Conservation (phyloP, 192 early-diverging fungal species). For the Jimgerdemannia lactiflua region DNA sequence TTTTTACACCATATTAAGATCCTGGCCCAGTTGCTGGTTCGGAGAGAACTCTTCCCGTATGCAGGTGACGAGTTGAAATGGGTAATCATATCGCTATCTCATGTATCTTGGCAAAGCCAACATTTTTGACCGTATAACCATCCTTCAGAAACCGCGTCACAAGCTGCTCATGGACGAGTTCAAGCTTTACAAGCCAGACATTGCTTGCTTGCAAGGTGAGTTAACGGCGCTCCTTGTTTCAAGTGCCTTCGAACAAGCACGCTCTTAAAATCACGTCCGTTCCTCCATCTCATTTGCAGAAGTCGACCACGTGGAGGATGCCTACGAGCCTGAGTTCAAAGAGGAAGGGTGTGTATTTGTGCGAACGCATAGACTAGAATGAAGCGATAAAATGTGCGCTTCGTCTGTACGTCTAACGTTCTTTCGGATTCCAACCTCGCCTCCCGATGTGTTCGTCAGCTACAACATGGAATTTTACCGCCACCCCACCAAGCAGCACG, state of each 20-base stretch:
- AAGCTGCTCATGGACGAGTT: slow-evolving; percentile 32
- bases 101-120: too few species aligned
- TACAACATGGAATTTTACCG: slow-evolving; percentile 15
- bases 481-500: slow-evolving; percentile 30
- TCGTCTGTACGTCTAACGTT: too few species aligned
- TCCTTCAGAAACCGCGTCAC: slow-evolving; percentile 32
- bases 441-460: not conserved
- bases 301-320: slow-evolving; percentile 29
- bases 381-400: not conserved
- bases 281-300: slow-evolving; percentile 16
- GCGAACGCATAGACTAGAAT: too few species aligned
- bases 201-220: slow-evolving; percentile 34
- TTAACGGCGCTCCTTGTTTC: too few species aligned
- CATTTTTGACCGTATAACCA: too few species aligned
- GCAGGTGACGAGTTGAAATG: slow-evolving; percentile 34
- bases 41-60: slow-evolving; percentile 30
- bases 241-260: too few species aligned
- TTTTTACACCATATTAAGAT: too few species aligned
- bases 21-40: slow-evolving; percentile 26
- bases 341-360: slow-evolving; percentile 19
- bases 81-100: too few species aligned
- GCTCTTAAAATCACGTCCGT: too few species aligned
- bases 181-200: slow-evolving; percentile 21
- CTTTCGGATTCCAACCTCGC: not conserved
- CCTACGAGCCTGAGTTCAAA: slow-evolving; percentile 15